phyloP scores from a whole-genome alignment of 441 rosid species.

The Omphalea diandra region DNA sequence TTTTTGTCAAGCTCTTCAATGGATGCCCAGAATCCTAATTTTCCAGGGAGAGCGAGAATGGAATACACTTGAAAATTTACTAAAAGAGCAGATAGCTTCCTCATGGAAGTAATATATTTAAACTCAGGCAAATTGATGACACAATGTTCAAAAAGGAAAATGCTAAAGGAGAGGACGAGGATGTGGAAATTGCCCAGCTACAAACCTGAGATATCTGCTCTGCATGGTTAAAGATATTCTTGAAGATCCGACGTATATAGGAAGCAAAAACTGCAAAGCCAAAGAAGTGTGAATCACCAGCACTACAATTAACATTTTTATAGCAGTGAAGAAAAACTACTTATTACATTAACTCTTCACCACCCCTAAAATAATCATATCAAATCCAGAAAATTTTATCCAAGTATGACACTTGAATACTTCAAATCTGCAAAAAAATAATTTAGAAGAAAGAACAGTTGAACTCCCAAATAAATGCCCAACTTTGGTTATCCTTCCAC shows the following conservation, averaged over 20 bases:
- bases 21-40: too few relatives aligned
- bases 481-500: not conserved
- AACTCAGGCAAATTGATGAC: too few relatives aligned
- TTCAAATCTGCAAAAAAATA: too few relatives aligned
- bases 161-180: not conserved
- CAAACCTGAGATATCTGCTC: slow-evolving; percentile 94
- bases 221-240: slow-evolving; percentile 81
- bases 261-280: slow-evolving; percentile 69
- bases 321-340: not conserved
- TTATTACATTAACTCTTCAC: slow-evolving; percentile 5
- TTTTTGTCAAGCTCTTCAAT: too few relatives aligned
- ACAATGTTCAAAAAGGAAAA: too few relatives aligned
- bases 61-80: too few relatives aligned
- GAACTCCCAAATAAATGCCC: not conserved
- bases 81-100: too few relatives aligned
- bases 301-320: not conserved
- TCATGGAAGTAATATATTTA: too few relatives aligned
- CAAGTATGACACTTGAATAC: too few relatives aligned
- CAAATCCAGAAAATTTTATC: too few relatives aligned
- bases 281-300: slow-evolving; percentile 1
- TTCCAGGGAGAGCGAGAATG: too few relatives aligned
- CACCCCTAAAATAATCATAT: too few relatives aligned
- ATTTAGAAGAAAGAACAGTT: not conserved
- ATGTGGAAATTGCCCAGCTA: not conserved
- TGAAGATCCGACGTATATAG: slow-evolving; percentile 81